Percentiles rank a stretch among this genome's conserved stretches.
Evolutionary conservation across 306 rosid genomes (phyloP).

Genomic region (Trifolium subterraneum): DNA sequence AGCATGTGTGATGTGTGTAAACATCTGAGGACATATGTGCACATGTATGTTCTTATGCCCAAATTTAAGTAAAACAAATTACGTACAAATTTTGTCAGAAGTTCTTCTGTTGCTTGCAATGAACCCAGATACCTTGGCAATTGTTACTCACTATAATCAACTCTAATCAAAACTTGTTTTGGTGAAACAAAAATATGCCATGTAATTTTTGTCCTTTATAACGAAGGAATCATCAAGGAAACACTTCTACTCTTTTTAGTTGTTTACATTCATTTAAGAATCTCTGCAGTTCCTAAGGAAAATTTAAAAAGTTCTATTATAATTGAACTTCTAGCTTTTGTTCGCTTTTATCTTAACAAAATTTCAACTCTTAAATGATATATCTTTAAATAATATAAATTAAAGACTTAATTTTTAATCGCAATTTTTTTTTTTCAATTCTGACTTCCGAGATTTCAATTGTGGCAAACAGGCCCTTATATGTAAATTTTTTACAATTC

Average conservation of each 20-base stretch:
- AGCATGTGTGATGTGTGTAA: background rate
- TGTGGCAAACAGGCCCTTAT: slow-evolving; percentile 9
- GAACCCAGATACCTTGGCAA: background rate
- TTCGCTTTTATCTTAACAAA: background rate
- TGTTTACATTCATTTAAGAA: slow-evolving; percentile 1
- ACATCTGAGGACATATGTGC: background rate
- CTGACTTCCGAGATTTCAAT: background rate
- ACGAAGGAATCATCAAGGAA: background rate
- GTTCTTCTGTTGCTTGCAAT: background rate
- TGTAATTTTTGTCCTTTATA: background rate
- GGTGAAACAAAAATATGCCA: background rate
- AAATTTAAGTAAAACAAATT: slow-evolving; percentile 26
- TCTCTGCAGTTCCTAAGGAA: background rate
- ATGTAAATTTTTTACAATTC: background rate
- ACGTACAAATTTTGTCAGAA: slow-evolving; percentile 3
- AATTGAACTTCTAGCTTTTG: background rate
- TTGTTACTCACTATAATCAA: background rate
- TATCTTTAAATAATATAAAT: background rate
- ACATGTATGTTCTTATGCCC: background rate
- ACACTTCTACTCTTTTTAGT: background rate
- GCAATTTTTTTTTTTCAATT: background rate
- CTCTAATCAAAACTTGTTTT: background rate
- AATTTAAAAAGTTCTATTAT: background rate
- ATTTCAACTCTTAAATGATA: background rate
- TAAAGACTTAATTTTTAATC: background rate